A percentile compares a stretch with the other conserved stretches of the same genome.
Conservation (phyloP, 495 filamentous ascomycete species). For the Tuber indicum region DNA sequence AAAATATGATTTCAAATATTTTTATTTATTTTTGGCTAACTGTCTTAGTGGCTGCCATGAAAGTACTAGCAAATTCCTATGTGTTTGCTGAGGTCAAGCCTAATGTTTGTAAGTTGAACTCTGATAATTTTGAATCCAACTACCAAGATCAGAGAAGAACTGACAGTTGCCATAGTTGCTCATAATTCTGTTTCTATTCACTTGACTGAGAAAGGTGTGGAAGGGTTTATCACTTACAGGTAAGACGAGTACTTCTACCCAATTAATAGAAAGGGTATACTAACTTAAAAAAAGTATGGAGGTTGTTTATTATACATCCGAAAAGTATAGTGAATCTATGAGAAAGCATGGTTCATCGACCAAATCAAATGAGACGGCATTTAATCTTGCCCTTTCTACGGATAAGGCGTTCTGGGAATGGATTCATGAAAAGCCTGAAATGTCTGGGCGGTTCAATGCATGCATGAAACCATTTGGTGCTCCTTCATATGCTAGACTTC, state of each 20-base stretch:
- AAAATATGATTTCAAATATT: neutral
- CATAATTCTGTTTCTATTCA: constrained; percentile 20
- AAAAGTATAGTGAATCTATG: constrained; percentile 20
- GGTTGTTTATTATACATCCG: neutral
- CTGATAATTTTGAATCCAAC: neutral
- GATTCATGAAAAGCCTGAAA: constrained; percentile 10
- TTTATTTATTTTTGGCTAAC: neutral
- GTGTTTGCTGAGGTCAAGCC: constrained; percentile 17
- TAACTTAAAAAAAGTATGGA: neutral
- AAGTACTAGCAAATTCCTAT: constrained; percentile 16
- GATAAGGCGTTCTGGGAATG: constrained; percentile 7
- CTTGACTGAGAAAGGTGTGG: constrained; percentile 3
- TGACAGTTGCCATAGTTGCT: constrained; percentile 10
- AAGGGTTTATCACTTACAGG: constrained; percentile 4
- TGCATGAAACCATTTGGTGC: constrained; percentile 12
- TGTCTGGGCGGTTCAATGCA: constrained; percentile 16
- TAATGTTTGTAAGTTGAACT: constrained; percentile 13
- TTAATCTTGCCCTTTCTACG: constrained; percentile 15
- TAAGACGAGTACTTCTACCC: neutral
- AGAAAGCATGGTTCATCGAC: constrained; percentile 9
- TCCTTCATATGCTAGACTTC: constrained; percentile 13
- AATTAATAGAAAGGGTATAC: neutral
- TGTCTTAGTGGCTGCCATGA: constrained; percentile 10
- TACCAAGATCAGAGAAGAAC: neutral
- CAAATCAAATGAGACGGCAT: constrained; percentile 20